A percentile compares a stretch with the other conserved stretches of the same genome.
phyloP scores from a whole-genome alignment of 345 rosid species.

The Passiflora organensis region DNA sequence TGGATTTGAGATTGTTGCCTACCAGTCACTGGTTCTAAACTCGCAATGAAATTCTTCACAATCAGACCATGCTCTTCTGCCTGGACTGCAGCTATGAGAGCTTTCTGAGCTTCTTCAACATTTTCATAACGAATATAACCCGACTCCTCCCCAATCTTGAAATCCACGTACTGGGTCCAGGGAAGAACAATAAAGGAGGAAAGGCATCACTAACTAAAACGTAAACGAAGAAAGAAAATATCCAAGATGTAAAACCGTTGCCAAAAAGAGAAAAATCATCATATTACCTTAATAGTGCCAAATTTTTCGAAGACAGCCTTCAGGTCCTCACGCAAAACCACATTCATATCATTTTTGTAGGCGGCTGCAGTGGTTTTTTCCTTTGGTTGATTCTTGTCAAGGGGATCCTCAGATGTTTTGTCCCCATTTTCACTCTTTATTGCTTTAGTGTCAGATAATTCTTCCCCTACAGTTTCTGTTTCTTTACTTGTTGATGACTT shows the following conservation, averaged over 20 bases:
- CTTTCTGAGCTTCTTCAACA: slow-evolving; percentile 89
- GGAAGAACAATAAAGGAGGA: not conserved
- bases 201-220: no score
- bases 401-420: slow-evolving; percentile 38
- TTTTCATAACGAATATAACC: slow-evolving; percentile 79
- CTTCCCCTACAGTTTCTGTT: slow-evolving; percentile 31
- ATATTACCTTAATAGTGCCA: slow-evolving; percentile 91
- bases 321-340: slow-evolving; percentile 88
- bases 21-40: slow-evolving; percentile 86
- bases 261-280: not conserved
- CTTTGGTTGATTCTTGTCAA: slow-evolving; percentile 36
- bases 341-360: slow-evolving; percentile 52
- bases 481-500: no score
- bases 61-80: slow-evolving; percentile 71
- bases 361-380: slow-evolving; percentile 40
- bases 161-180: slow-evolving; percentile 63
- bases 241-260: not conserved
- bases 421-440: slow-evolving; percentile 29
- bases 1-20: slow-evolving; percentile 9
- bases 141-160: slow-evolving; percentile 70
- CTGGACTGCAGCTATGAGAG: slow-evolving; percentile 89
- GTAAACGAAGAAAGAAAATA: no score
- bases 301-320: slow-evolving; percentile 61
- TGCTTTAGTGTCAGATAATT: slow-evolving; percentile 29
- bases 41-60: slow-evolving; percentile 70